These are phyloP conservation scores for Colletotrichum nymphaeae DNA, from an alignment of 2,329 filamentous ascomycete genomes.

Conservation along the genomic window DNA sequence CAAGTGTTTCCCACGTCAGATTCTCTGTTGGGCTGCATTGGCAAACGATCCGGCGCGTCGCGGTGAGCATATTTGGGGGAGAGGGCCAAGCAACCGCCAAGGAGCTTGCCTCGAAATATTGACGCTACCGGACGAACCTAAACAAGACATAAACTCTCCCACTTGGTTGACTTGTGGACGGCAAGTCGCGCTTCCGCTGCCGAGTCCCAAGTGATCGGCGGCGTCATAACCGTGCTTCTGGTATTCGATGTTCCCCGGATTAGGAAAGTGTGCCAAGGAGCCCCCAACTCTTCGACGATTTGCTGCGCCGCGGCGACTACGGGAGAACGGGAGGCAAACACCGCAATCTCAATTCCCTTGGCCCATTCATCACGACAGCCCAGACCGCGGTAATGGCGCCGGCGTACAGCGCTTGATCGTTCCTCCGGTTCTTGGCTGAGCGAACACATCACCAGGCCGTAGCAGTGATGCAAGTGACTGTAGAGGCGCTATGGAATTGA, in stretches of 20 bases:
- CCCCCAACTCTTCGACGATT: not conserved
- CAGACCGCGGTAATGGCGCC: not conserved
- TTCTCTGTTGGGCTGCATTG: too few species aligned
- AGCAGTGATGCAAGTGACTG: not conserved
- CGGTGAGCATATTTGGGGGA: not conserved
- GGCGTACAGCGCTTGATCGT: not conserved
- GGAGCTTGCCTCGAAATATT: slow-evolving; percentile 9
- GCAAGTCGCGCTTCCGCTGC: slow-evolving; percentile 19
- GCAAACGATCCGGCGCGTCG: not conserved
- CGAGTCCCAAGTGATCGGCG: slow-evolving; percentile 11
- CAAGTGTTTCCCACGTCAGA: not conserved
- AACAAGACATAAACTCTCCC: slow-evolving; percentile 4
- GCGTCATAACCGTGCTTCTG: slow-evolving; percentile 6
- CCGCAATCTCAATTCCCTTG: slow-evolving; percentile 15
- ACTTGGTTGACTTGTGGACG: not conserved
- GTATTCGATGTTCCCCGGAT: not conserved
- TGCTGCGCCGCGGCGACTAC: not conserved
- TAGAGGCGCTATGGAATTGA: not conserved
- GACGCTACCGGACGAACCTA: slow-evolving; percentile 1
- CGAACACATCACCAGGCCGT: slow-evolving; percentile 9
- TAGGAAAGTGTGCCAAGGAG: not conserved
- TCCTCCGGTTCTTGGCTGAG: slow-evolving; percentile 12
- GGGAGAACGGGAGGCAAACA: not conserved
- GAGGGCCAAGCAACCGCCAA: slow-evolving; percentile 12
- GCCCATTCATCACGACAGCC: slow-evolving; percentile 23